Base-by-base conservation (phyloP, 2,329 filamentous ascomycete species). In the Thielaviopsis cerberus region DNA sequence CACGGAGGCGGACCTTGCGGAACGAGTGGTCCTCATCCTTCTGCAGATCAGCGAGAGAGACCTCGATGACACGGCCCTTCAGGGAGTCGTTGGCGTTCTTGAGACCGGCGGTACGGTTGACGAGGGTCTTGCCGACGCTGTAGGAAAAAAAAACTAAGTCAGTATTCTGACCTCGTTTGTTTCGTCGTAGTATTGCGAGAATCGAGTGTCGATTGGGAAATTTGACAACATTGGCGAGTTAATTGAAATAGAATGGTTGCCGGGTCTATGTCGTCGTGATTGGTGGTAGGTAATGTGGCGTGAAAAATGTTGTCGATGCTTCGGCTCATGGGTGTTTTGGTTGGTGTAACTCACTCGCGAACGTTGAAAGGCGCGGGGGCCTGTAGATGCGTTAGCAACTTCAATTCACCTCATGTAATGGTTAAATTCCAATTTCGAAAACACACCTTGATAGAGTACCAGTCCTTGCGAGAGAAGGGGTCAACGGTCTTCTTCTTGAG, bases 21-120 rank as follows among this genome's bases (percentile, higher is more conserved):
- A 97, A 98, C 62, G 92, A 83, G 76, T 98, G 92, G 78, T 97
- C 92, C 81, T 98, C 92, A 73, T 98, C 92, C 79, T 96, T 97
- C 80, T 98, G 92, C 65, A 98, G 85, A 76, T 98, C 92, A 72
- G 92, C 92, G 70, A 98, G 85, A 65, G 91, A 97, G 67, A 97
- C 91, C 81, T 98, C 92, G 77, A 98, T 83, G 77, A 98, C 94
- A 70, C 92, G 87, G 72, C 92, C 92, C 83, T 97, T 98, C 70
- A 98, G 83, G 67, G 91, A 86, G 72, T 98, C 92, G 81, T 97
- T 98, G 74, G 92, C 92, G 79, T 97, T 97, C 86, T 97, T 98
- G 70, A 98, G 81, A 94, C 92, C 92, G 69, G 89, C 96, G 69
- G 92, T 95, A 70, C 92, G 86, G 86, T 98, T 98, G 73, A 98